These are phyloP conservation scores for Zymoseptoria crescenta DNA, from an alignment of 2,329 filamentous ascomycete species.

Conservation along the genomic window DNA sequence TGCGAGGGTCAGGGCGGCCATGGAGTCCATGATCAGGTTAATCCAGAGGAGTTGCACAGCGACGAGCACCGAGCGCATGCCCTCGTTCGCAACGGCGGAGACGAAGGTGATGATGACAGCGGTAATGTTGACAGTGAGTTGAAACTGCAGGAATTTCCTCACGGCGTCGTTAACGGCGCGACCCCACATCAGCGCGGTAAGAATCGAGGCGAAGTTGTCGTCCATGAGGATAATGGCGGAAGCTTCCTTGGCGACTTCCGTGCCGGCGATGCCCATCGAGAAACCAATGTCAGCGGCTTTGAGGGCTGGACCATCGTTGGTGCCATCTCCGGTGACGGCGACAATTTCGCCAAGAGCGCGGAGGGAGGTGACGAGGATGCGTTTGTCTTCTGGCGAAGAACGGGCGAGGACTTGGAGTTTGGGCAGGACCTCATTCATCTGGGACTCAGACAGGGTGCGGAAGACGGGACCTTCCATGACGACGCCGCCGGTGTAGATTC, in stretches of 20 bases:
- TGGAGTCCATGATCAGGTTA: constrained; percentile 68
- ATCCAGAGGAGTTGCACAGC: constrained; percentile 93
- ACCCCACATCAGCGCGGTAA: constrained; percentile 55
- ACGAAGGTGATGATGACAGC: constrained; percentile 83
- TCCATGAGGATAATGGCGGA: constrained; percentile 57
- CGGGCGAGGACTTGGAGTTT: constrained; percentile 60
- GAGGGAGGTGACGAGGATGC: constrained; percentile 55
- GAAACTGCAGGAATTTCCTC: constrained; percentile 55
- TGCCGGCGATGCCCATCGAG: constrained; percentile 59
- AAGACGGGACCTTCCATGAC: constrained; percentile 40
- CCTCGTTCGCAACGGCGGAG: constrained; percentile 64
- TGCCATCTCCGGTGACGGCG: constrained; percentile 59
- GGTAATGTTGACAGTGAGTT: constrained; percentile 84
- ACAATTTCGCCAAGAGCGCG: constrained; percentile 59
- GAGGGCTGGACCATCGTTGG: constrained; percentile 57
- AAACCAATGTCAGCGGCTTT: constrained; percentile 61
- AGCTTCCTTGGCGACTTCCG: constrained; percentile 56
- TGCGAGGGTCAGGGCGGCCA: constrained; percentile 36
- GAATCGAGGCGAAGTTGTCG: constrained; percentile 55
- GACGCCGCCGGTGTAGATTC: constrained; percentile 48
- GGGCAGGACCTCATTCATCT: constrained; percentile 51
- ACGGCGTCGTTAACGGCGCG: constrained; percentile 51
- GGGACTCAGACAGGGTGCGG: constrained; percentile 32
- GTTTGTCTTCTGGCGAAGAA: constrained; percentile 62
- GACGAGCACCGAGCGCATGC: constrained; percentile 68